These are phyloP conservation scores for Cicer pinnatifidum DNA, from an alignment of 306 rosid species.

Conservation along the genomic window DNA sequence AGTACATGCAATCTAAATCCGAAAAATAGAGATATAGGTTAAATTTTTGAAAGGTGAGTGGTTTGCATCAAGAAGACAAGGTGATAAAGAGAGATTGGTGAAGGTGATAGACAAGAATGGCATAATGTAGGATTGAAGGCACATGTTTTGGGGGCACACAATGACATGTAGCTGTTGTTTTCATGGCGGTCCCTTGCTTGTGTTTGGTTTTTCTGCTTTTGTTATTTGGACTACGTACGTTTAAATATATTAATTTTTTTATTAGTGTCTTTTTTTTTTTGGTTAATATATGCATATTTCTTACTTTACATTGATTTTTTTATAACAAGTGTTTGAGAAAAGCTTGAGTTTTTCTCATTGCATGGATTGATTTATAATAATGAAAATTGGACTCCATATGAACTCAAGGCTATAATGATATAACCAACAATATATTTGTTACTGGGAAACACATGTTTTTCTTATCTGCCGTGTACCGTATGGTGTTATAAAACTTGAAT, in stretches of 20 bases:
- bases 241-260: constrained; percentile 40
- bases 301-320: not conserved
- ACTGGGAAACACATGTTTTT: constrained; percentile 1
- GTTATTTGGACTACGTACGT: constrained; percentile 41
- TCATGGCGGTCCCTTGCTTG: constrained; percentile 52
- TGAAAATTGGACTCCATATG: no score
- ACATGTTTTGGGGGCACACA: constrained; percentile 61
- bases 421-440: not conserved
- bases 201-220: constrained; percentile 42
- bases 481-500: constrained; percentile 30
- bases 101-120: constrained; percentile 51
- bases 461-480: not conserved
- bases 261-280: not conserved
- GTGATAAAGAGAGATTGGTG: constrained; percentile 37
- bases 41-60: constrained; percentile 40
- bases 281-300: constrained; percentile 6
- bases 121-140: constrained; percentile 56
- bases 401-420: no score
- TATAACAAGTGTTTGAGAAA: not conserved
- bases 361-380: not conserved
- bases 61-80: constrained; percentile 44
- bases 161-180: constrained; percentile 61
- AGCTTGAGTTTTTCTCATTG: constrained; percentile 5
- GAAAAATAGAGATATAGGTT: not conserved
- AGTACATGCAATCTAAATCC: no score